Conservation (phyloP, 2,329 filamentous ascomycete genomes). For the Chaetomiaceae sp. region DNA sequence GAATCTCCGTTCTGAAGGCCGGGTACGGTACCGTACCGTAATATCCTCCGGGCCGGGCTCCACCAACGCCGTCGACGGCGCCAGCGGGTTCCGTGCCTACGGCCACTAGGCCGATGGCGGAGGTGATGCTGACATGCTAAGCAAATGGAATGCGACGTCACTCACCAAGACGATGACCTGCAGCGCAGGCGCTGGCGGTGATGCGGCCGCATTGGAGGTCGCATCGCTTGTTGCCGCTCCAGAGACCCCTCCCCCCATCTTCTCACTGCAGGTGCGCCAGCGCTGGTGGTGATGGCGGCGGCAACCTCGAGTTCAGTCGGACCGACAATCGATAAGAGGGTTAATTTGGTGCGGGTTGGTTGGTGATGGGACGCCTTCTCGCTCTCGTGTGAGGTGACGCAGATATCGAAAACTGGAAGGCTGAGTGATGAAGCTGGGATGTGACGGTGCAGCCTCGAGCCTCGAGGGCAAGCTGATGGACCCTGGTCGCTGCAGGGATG, state of each 20-base stretch:
- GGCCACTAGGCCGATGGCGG: not conserved
- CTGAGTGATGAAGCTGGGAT: not conserved
- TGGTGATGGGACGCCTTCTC: too few relatives aligned
- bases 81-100: too few relatives aligned
- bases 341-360: too few relatives aligned
- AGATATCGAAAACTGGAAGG: too few relatives aligned
- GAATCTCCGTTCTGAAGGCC: not conserved
- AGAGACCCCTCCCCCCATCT: constrained; percentile 5
- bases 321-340: not conserved
- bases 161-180: constrained; percentile 73
- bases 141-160: constrained; percentile 21
- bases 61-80: not conserved
- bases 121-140: not conserved
- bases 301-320: not conserved
- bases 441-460: not conserved
- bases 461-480: not conserved
- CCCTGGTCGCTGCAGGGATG: constrained; percentile 1
- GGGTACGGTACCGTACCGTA: too few relatives aligned
- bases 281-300: not conserved
- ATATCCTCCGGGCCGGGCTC: not conserved
- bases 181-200: constrained; percentile 48
- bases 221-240: not conserved
- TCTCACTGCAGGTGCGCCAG: not conserved
- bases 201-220: constrained; percentile 31
- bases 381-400: too few relatives aligned